Evolutionary conservation across 2,329 filamentous ascomycete species (phyloP), one percentile per base, ranked within the genome.

Genomic region (Huntiella decipiens): DNA sequence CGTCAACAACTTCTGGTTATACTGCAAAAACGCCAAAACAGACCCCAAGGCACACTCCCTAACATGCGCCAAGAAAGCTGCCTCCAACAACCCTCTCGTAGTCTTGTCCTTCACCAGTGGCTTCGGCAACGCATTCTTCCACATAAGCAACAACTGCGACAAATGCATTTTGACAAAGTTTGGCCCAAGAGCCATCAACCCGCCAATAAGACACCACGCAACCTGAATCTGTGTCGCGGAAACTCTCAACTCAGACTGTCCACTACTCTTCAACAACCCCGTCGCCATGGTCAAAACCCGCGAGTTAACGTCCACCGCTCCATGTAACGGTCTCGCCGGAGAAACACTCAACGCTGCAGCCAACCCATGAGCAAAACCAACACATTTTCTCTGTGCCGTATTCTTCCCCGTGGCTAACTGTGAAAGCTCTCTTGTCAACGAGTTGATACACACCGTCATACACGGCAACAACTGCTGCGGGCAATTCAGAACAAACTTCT

Each of bases 81-180:
- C 77, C 58, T 98, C 92, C 5, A 96, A 67, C 43, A 85, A 71
- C 51, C 82, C 88, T 45, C 87, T 75, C 0, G 80, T 75, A 43
- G 85, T 84, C 53, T 91, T 92, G 53, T 96, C 88, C 59, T 86
- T 92, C 32, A 85, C 79, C n/a, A 96, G 63, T 4, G 92, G 88
- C 56, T 92, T 94, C 0, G 92, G 88, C 8, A 98, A 69, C 0
- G 91, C 88, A 60, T 96, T 98, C 61, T 94, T 94, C 91, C 91
- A 98, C 5, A 98, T 66, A 6, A 98, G 66, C 47, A 98, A 75
- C 16, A 98, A 69, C 57, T 98, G 91, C 2, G 87, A 88, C 5
- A 98, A 71, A 61, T 98, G 91, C 17, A 96, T 96, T 63, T 98
- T 98, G 61, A 96, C 88, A 60, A 98, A 98, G 60, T 94, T 96